phyloP scores from a whole-genome alignment of 495 filamentous ascomycete species.

The Elasticomyces elasticus region DNA sequence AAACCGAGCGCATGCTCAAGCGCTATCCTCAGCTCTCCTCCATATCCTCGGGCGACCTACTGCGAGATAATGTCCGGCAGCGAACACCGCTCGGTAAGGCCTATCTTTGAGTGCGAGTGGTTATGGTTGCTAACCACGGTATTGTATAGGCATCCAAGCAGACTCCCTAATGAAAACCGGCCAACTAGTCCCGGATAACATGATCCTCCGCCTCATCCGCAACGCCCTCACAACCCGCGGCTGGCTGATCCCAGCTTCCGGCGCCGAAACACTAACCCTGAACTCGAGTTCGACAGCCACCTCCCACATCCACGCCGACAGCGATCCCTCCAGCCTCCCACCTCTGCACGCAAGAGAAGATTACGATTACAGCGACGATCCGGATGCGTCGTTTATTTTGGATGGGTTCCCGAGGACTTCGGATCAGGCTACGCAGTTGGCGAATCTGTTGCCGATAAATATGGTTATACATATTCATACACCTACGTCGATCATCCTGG shows the following conservation, averaged over 20 bases:
- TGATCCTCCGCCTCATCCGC: slow-evolving; percentile 86
- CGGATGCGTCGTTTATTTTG: slow-evolving; percentile 81
- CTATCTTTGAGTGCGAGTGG: neutral
- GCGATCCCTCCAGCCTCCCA: slow-evolving; percentile 10
- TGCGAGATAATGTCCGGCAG: slow-evolving; percentile 76
- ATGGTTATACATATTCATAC: slow-evolving; percentile 65
- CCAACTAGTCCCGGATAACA: slow-evolving; percentile 71
- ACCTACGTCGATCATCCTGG: slow-evolving; percentile 67
- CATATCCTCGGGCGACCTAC: slow-evolving; percentile 86
- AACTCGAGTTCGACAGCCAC: slow-evolving; percentile 26
- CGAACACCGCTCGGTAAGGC: slow-evolving; percentile 71
- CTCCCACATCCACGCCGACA: slow-evolving; percentile 32
- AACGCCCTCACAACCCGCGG: slow-evolving; percentile 73
- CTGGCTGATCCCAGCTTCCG: slow-evolving; percentile 52
- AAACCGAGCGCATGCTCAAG: slow-evolving; percentile 75
- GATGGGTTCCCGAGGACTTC: slow-evolving; percentile 93
- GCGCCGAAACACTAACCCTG: slow-evolving; percentile 27
- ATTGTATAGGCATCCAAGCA: slow-evolving; percentile 64
- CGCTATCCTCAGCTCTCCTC: slow-evolving; percentile 81
- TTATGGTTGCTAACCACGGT: neutral
- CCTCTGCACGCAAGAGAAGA: slow-evolving; percentile 6
- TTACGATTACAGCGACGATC: slow-evolving; percentile 47
- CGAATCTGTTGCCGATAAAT: slow-evolving; percentile 78
- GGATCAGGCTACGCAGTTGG: slow-evolving; percentile 64
- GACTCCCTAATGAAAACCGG: slow-evolving; percentile 77